These are phyloP conservation scores for Streptanthus diversifolius DNA, from an alignment of 345 rosid species.

Conservation along the genomic window DNA sequence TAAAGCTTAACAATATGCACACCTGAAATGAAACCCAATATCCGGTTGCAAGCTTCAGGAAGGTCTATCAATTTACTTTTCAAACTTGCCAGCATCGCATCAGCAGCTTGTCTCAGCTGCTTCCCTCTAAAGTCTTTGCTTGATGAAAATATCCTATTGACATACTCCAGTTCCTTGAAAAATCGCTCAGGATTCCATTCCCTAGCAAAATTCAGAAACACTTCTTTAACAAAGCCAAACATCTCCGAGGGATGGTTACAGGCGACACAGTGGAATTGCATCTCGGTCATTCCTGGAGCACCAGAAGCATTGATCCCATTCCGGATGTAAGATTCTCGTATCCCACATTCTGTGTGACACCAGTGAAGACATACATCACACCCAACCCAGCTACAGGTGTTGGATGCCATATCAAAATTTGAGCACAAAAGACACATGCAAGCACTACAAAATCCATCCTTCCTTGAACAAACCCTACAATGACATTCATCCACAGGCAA, in stretches of 20 bases:
- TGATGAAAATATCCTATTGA: slow-evolving; percentile 68
- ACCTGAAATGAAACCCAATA: slow-evolving; percentile 73
- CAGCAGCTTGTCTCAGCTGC: slow-evolving; percentile 71
- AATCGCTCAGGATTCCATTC: slow-evolving; percentile 71
- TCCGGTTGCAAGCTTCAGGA: slow-evolving; percentile 53
- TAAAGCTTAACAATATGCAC: slow-evolving; percentile 11
- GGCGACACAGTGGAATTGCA: slow-evolving; percentile 92
- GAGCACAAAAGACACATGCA: slow-evolving; percentile 98
- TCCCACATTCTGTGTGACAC: slow-evolving; percentile 94
- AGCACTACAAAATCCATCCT: slow-evolving; percentile 83
- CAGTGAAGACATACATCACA: slow-evolving; percentile 98
- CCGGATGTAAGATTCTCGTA: slow-evolving; percentile 68
- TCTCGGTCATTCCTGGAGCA: slow-evolving; percentile 60
- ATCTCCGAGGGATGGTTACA: slow-evolving; percentile 97
- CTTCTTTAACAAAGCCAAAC: slow-evolving; percentile 99
- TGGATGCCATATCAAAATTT: slow-evolving; percentile 86
- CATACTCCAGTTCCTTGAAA: slow-evolving; percentile 81
- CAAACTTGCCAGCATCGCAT: slow-evolving; percentile 57
- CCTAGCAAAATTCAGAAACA: slow-evolving; percentile 72
- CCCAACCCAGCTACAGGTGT: slow-evolving; percentile 98
- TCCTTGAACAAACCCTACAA: slow-evolving; percentile 81
- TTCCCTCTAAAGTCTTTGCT: slow-evolving; percentile 87
- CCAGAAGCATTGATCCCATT: slow-evolving; percentile 63
- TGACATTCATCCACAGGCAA: slow-evolving; percentile 95
- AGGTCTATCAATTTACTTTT: slow-evolving; percentile 52